Percentiles rank a stretch among this genome's conserved stretches.
Conservation (phyloP, 495 filamentous ascomycete species). For the Aspergillus egyptiacus region DNA sequence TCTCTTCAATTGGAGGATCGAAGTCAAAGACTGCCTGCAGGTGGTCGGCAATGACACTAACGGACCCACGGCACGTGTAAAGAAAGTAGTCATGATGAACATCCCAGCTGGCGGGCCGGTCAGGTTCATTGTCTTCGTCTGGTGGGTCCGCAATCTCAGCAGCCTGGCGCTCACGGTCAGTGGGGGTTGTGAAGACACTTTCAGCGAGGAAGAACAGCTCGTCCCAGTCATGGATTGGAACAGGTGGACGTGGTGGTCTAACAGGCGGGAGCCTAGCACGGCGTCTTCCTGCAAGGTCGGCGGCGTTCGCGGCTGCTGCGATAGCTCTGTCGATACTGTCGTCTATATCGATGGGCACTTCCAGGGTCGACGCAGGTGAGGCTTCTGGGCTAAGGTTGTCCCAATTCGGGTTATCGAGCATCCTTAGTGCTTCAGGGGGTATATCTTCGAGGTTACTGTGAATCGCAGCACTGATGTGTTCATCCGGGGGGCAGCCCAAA, state of each 20-base stretch:
- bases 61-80: conserved; percentile 15
- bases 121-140: conserved; percentile 8
- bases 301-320: not conserved
- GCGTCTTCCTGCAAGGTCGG: not conserved
- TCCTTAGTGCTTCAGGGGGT: not conserved
- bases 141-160: conserved; percentile 4
- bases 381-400: no score
- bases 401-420: no score
- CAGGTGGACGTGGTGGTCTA: conserved; percentile 2
- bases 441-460: not conserved
- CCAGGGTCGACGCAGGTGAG: no score
- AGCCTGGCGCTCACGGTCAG: conserved; percentile 1
- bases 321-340: not conserved
- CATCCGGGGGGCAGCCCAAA: not conserved
- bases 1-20: conserved; percentile 6
- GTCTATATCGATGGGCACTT: no score
- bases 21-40: conserved; percentile 15
- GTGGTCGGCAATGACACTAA: conserved; percentile 12
- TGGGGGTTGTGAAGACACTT: not conserved
- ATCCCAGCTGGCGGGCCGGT: conserved; percentile 9
- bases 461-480: not conserved
- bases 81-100: conserved; percentile 16
- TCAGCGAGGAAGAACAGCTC: not conserved
- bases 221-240: not conserved
- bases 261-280: not conserved